phyloP scores from a whole-genome alignment of 2,329 filamentous ascomycete species.

The Lizonia empirigonia region DNA sequence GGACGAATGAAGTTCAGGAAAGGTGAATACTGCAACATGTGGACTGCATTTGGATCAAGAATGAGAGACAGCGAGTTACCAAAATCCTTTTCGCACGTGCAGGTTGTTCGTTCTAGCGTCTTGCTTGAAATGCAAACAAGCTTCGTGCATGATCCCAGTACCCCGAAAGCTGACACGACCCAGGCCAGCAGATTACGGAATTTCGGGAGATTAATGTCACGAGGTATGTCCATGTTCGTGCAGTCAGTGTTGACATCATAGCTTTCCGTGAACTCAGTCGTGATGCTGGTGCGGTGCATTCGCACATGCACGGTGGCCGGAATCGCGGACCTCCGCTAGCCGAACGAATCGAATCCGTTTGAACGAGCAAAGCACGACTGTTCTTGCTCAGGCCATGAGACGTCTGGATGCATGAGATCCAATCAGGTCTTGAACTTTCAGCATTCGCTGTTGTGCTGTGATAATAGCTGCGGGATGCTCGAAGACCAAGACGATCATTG shows the following conservation, averaged over 20 bases:
- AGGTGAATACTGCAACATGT: background rate
- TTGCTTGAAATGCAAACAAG: background rate
- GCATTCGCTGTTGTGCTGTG: constrained; percentile 31
- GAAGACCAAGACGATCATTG: constrained; percentile 35
- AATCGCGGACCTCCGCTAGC: constrained; percentile 13
- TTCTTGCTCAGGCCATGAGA: background rate
- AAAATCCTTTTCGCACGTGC: background rate
- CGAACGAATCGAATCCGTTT: constrained; percentile 13
- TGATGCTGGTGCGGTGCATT: background rate
- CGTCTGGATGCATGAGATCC: constrained; percentile 9
- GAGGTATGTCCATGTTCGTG: background rate
- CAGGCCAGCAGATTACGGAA: background rate
- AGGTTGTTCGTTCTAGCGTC: background rate
- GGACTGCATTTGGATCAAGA: background rate
- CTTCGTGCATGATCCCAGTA: background rate
- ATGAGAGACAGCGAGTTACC: background rate
- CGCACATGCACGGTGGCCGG: constrained; percentile 2
- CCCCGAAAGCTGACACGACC: background rate
- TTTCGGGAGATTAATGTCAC: background rate
- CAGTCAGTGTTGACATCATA: constrained; percentile 5
- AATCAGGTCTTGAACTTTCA: constrained; percentile 38
- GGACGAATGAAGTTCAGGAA: background rate
- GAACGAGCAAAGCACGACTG: background rate
- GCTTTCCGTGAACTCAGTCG: background rate
- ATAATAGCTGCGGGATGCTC: constrained; percentile 35